Base-by-base conservation (phyloP, 495 filamentous ascomycete species). In the Cetradonia linearis region DNA sequence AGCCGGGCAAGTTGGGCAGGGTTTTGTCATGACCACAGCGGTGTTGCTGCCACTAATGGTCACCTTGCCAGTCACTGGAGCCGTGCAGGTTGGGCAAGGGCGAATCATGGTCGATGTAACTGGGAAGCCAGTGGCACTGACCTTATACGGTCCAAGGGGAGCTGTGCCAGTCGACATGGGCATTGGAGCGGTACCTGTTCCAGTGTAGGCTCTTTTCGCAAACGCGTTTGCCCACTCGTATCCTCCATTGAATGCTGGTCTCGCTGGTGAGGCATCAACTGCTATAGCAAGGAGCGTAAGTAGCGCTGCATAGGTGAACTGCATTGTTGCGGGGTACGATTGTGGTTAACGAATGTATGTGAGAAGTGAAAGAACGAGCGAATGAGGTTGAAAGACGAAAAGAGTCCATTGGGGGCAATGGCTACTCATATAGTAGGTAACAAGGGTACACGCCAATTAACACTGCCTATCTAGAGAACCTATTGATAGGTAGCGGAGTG, bases 61-160 rank as follows among this genome's bases (percentile, higher is more conserved):
- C n/a, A n/a, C n/a, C n/a, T n/a, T n/a, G 42, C 42, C 42, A 46
- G 13, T 13, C 42, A 23, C 30, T 33, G 10, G 14, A 25, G 31
- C 5, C 3, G 37, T 36, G 40, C 58, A 60, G 53, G 58, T 60
- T 31, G 58, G 37, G 27, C 58, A 60, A 38, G 50, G 59, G 16
- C 40, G n/a, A 11, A 8, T 46, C 23, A 61, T 31, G 28, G 49
- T 61, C 16, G 14, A 16, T 34, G 30, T 23, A 30, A 54, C 33
- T 42, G 54, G 38, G 13, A 14, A 37, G 54, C 38, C 54, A n/a
- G 54, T 40, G 18, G 34, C 34, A 16, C 25, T 40, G 25, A 33
- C 47, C 23, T 27, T 42, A 18, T 5, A 3, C 14, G 2, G 37
- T 16, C 13, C 37, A 40, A 5, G 47, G 28, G 47, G 50, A 54